phyloP scores from a whole-genome alignment of 345 rosid genomes.

The Eucalyptus viminalis region DNA sequence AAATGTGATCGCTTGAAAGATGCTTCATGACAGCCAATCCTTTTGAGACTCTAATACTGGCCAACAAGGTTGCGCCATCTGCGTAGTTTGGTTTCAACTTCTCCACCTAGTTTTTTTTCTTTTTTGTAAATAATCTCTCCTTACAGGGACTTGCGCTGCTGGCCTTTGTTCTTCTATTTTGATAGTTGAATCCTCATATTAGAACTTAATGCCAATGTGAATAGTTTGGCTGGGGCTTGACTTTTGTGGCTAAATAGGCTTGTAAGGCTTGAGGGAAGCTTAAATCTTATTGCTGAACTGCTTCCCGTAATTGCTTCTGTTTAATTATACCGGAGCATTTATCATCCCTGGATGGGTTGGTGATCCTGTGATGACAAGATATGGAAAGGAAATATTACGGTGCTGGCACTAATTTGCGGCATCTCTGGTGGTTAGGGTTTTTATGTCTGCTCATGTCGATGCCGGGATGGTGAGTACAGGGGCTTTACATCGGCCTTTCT shows the following conservation, averaged over 20 bases:
- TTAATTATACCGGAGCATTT: background rate
- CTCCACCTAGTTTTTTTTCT: background rate
- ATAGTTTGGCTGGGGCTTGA: background rate
- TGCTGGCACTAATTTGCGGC: background rate
- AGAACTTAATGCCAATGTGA: background rate
- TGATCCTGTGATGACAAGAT: background rate
- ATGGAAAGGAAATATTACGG: background rate
- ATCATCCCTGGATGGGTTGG: background rate
- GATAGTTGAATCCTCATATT: background rate
- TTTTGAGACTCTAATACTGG: background rate
- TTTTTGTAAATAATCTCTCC: background rate
- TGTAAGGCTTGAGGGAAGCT: background rate
- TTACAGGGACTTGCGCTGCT: background rate
- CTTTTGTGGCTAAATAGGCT: background rate
- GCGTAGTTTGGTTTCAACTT: background rate
- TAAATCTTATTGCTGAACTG: background rate
- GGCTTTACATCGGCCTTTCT: background rate
- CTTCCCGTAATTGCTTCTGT: background rate
- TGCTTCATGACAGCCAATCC: background rate
- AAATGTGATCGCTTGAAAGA: conserved; percentile 6
- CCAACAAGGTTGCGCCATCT: background rate
- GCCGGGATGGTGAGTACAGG: background rate
- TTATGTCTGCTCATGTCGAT: background rate
- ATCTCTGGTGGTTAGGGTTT: background rate
- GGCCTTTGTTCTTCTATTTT: background rate